phyloP scores from a whole-genome alignment of 2,329 filamentous ascomycete species.

The Aspergillus fumigatus region DNA sequence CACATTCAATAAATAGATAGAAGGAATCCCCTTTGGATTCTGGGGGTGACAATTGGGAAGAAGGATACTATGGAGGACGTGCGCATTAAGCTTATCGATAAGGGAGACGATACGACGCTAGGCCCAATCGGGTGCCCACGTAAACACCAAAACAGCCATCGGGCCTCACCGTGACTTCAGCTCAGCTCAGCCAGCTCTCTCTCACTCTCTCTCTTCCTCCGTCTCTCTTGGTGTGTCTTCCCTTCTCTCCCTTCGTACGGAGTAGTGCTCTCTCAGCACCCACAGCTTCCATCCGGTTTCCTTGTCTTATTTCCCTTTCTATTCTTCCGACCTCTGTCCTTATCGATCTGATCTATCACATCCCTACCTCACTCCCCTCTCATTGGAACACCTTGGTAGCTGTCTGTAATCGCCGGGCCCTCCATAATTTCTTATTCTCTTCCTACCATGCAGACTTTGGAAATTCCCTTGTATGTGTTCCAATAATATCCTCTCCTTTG shows the following conservation, averaged over 20 bases:
- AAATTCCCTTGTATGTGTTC: constrained; percentile 2
- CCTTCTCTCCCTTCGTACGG: constrained; percentile 11
- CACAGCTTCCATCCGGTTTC: constrained; percentile 6
- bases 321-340: constrained; percentile 3
- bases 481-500: constrained; percentile 6
- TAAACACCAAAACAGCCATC: constrained; percentile 36
- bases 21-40: neutral
- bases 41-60: neutral
- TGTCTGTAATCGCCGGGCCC: neutral
- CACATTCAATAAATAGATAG: too few species aligned
- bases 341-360: constrained; percentile 3
- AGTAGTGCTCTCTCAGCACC: constrained; percentile 8
- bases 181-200: constrained; percentile 1
- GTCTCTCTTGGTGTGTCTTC: constrained; percentile 3
- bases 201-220: neutral
- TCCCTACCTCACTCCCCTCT: constrained; percentile 8
- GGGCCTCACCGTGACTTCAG: constrained; percentile 31
- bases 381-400: neutral
- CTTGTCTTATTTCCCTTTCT: constrained; percentile 3
- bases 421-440: neutral
- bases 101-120: constrained; percentile 23
- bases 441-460: constrained; percentile 3
- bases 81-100: constrained; percentile 43
- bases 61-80: neutral
- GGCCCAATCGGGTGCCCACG: constrained; percentile 30